Percentiles rank a stretch among this genome's conserved stretches.
Conservation (phyloP, 805 yeast species). For the Clavispora asparagi region DNA sequence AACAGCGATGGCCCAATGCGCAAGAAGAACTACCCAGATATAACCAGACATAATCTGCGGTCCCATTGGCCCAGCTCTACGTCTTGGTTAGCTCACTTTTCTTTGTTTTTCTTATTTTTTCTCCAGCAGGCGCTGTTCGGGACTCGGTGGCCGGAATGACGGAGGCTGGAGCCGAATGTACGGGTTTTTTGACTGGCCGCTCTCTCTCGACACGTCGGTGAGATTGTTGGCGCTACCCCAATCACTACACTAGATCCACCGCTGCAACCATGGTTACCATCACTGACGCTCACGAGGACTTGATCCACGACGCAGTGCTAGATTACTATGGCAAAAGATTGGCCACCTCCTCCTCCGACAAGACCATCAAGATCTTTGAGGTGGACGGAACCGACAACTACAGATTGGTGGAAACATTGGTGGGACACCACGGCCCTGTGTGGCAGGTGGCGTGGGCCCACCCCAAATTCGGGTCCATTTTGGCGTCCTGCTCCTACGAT, state of each 20-base stretch:
- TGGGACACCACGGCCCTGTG: slow-evolving; percentile 96
- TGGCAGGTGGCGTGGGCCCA: slow-evolving; percentile 99
- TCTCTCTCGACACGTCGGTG: not conserved
- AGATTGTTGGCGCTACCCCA: not conserved
- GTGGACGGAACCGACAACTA: slow-evolving; percentile 18
- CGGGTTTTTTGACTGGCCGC: slow-evolving; percentile 2
- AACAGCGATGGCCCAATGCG: too few relatives aligned
- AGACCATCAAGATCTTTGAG: slow-evolving; percentile 17
- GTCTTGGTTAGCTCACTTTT: not conserved
- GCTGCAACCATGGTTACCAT: slow-evolving; percentile 60
- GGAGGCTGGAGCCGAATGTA: not conserved
- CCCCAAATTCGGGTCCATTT: slow-evolving; percentile 91
- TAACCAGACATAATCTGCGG: too few relatives aligned
- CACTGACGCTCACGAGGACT: slow-evolving; percentile 86
- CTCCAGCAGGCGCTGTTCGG: not conserved
- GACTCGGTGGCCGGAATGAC: not conserved
- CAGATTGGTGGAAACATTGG: slow-evolving; percentile 70
- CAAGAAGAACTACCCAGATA: too few relatives aligned
- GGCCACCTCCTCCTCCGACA: slow-evolving; percentile 41
- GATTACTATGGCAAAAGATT: slow-evolving; percentile 95
- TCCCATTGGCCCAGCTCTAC: too few relatives aligned
- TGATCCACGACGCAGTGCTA: slow-evolving; percentile 93
- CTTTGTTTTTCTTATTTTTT: too few relatives aligned
- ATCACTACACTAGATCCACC: not conserved
- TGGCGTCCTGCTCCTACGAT: slow-evolving; percentile 93